phyloP scores from a whole-genome alignment of 345 rosid species.

The Sonneratia caseolaris region DNA sequence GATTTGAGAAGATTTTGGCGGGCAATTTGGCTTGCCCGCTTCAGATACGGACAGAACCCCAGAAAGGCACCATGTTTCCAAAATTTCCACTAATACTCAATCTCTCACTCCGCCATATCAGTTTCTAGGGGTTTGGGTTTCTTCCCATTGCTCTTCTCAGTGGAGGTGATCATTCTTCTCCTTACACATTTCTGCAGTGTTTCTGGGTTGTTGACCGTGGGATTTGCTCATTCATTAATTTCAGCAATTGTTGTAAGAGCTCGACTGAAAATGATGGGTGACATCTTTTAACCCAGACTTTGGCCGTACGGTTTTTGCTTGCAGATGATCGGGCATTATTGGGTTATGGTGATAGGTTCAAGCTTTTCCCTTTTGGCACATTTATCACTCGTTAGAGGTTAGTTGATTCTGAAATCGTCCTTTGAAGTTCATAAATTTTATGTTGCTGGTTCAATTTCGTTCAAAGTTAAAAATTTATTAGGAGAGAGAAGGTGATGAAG shows the following conservation, averaged over 20 bases:
- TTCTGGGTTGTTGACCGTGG: background rate
- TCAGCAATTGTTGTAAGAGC: too few species aligned
- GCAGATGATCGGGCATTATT: background rate
- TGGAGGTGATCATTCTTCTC: background rate
- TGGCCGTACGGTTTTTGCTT: background rate
- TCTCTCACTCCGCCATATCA: conserved; percentile 10
- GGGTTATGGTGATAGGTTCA: background rate
- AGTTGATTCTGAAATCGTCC: background rate
- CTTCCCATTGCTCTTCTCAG: conserved; percentile 7
- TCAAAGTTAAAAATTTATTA: background rate
- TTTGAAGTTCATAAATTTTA: background rate
- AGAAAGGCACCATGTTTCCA: conserved; percentile 14
- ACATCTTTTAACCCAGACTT: too few species aligned
- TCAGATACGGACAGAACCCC: conserved; percentile 55
- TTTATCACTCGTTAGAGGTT: background rate
- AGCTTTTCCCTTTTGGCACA: background rate
- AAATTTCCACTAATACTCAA: background rate
- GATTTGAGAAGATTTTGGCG: conserved; percentile 43
- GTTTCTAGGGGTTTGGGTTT: conserved; percentile 3
- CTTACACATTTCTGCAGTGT: background rate
- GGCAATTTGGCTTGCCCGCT: conserved; percentile 33
- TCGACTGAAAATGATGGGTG: background rate
- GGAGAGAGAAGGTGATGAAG: background rate
- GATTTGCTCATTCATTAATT: background rate
- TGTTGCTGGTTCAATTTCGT: background rate